phyloP scores from a whole-genome alignment of 148 eudicot genomes.

The Vaccinium myrtillus region DNA sequence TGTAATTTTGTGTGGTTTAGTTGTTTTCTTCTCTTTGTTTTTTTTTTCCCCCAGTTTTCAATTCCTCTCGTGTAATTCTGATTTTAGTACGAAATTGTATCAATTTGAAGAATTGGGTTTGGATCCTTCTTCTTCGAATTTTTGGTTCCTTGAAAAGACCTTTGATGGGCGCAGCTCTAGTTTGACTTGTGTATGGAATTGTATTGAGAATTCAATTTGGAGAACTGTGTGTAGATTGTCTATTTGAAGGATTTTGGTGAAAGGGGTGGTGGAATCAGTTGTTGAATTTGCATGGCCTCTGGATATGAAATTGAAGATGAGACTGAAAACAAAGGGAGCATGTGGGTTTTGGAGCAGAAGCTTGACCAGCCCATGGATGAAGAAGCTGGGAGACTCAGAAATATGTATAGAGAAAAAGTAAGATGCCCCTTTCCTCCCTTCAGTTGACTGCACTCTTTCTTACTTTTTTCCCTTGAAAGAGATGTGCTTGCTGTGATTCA shows the following conservation, averaged over 20 bases:
- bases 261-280: slow-evolving; percentile 4
- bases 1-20: neutral
- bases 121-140: neutral
- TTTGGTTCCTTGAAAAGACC: neutral
- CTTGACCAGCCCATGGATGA: slow-evolving; percentile 96
- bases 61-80: neutral
- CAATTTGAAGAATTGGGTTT: slow-evolving; percentile 4
- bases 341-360: slow-evolving; percentile 95
- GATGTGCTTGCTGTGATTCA: neutral
- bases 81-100: neutral
- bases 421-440: slow-evolving; percentile 3
- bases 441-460: neutral
- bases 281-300: slow-evolving; percentile 39
- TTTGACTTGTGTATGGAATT: neutral
- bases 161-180: neutral
- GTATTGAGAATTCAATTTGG: neutral
- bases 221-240: neutral
- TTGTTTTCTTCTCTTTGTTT: too few species aligned
- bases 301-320: slow-evolving; percentile 40
- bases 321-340: slow-evolving; percentile 54
- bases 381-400: slow-evolving; percentile 84
- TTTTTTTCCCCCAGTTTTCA: neutral
- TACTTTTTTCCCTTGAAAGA: slow-evolving; percentile 1
- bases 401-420: slow-evolving; percentile 82
- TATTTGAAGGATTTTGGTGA: neutral